Conservation (phyloP, 1,284 basidiomycete genomes). For the Melampsora larici-populina region DNA sequence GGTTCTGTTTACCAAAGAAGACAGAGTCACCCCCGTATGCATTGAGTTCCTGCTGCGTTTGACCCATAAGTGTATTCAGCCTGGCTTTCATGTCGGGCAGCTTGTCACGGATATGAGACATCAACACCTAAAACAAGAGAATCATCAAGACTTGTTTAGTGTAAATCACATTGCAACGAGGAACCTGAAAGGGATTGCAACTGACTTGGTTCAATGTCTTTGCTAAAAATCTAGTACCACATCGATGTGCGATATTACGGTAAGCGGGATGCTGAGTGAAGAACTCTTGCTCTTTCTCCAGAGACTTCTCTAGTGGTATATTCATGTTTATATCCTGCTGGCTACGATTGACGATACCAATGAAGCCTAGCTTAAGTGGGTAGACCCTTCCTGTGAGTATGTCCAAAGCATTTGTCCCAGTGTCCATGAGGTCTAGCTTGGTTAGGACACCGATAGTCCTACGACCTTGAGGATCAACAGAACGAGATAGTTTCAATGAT, state of each 20-base stretch:
- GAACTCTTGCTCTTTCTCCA: constrained; percentile 83
- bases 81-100: constrained; percentile 99
- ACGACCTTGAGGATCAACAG: constrained; percentile 90
- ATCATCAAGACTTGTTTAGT: neutral
- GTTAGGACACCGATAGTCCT: constrained; percentile 94
- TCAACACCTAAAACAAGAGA: constrained; percentile 65
- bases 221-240: constrained; percentile 90
- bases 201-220: constrained; percentile 86
- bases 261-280: constrained; percentile 88
- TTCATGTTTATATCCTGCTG: constrained; percentile 95
- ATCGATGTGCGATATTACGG: constrained; percentile 92
- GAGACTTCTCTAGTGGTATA: constrained; percentile 79
- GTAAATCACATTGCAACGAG: neutral
- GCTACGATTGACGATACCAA: constrained; percentile 93
- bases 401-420: constrained; percentile 94
- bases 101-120: constrained; percentile 98
- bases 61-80: constrained; percentile 96
- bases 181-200: constrained; percentile 19
- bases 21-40: constrained; percentile 85
- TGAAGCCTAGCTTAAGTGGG: constrained; percentile 95
- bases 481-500: constrained; percentile 89
- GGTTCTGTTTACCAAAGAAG: constrained; percentile 85
- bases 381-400: constrained; percentile 94
- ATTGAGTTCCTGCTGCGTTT: constrained; percentile 96
- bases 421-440: constrained; percentile 98